A percentile compares a stretch with the other conserved stretches of the same genome.
phyloP scores from a whole-genome alignment of 352 stramenopile genomes.

The Peronospora belbahrii region DNA sequence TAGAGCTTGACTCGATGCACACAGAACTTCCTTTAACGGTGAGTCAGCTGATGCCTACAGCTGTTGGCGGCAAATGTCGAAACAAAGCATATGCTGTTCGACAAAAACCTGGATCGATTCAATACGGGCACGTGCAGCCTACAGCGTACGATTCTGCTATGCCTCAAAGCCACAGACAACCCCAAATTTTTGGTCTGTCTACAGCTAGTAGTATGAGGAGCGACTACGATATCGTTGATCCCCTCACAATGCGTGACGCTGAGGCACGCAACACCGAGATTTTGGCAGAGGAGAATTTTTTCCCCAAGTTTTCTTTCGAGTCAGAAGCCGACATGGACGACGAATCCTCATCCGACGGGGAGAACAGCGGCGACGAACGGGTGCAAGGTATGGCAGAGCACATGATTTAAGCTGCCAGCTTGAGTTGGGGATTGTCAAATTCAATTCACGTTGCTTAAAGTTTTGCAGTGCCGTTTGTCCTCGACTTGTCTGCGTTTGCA shows the following conservation, averaged over 20 bases:
- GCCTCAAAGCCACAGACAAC: conserved; percentile 2
- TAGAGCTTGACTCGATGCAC: conserved; percentile 12
- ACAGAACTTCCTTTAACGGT: conserved; percentile 21
- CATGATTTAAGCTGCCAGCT: conserved; percentile 23
- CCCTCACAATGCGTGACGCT: conserved; percentile 40
- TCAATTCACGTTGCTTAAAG: conserved; percentile 12
- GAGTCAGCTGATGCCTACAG: conserved; percentile 20
- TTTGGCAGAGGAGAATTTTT: conserved; percentile 46
- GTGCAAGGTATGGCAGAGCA: conserved; percentile 19
- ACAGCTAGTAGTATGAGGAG: conserved; percentile 35
- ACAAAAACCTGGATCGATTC: conserved; percentile 2
- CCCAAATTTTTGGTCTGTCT: conserved; percentile 17
- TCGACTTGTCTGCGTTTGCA: conserved; percentile 20
- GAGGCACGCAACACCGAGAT: conserved; percentile 66
- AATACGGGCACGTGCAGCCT: neutral
- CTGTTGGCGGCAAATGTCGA: conserved; percentile 10
- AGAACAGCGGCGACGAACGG: conserved; percentile 19
- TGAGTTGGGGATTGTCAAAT: conserved; percentile 19
- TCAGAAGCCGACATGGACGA: conserved; percentile 38
- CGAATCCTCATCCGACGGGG: conserved; percentile 19
- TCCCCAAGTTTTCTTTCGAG: conserved; percentile 58
- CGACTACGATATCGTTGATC: conserved; percentile 74
- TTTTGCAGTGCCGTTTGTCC: conserved; percentile 6
- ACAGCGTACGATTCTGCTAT: conserved; percentile 7
- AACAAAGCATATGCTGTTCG: conserved; percentile 9